Evolutionary conservation across 2,329 filamentous ascomycete species (phyloP).

Genomic region (Golovinomyces cichoracearum): DNA sequence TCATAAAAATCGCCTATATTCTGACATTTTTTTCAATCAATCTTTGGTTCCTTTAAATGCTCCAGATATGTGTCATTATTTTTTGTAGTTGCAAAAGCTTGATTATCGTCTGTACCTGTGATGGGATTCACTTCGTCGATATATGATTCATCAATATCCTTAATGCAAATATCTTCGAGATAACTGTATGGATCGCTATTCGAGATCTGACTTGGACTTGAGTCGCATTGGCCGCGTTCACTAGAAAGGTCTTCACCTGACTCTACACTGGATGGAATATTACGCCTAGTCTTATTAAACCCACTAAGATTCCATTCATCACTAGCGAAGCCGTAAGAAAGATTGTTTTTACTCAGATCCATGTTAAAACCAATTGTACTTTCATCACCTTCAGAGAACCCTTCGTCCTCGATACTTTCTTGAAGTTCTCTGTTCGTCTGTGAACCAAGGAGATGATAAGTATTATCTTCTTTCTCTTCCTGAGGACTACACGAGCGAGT

Average conservation of each 20-base stretch:
- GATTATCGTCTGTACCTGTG: slow-evolving; percentile 11
- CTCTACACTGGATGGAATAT: slow-evolving; percentile 7
- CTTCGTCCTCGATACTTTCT: slow-evolving; percentile 12
- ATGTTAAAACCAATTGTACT: slow-evolving; percentile 1
- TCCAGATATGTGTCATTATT: too few relatives aligned
- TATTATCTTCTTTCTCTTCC: slow-evolving; percentile 7
- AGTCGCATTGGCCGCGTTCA: slow-evolving; percentile 13
- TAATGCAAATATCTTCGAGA: slow-evolving; percentile 8
- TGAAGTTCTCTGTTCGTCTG: slow-evolving; percentile 8
- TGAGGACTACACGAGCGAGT: slow-evolving; percentile 10
- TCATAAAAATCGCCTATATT: too few relatives aligned
- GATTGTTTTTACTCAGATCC: slow-evolving; percentile 3
- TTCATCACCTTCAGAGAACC: background rate
- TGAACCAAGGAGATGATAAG: slow-evolving; percentile 3
- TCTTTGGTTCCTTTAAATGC: too few relatives aligned
- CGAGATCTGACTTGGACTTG: slow-evolving; percentile 9
- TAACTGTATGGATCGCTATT: slow-evolving; percentile 8
- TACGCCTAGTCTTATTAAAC: slow-evolving; percentile 5
- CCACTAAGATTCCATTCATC: slow-evolving; percentile 2
- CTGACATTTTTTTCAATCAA: too few relatives aligned
- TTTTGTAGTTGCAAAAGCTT: slow-evolving; percentile 6
- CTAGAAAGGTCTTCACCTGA: slow-evolving; percentile 10
- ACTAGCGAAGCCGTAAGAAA: slow-evolving; percentile 1
- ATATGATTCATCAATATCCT: slow-evolving; percentile 6
- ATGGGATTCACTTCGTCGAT: slow-evolving; percentile 10